These are phyloP conservation scores for Globisporangium cystogenes DNA, from an alignment of 352 stramenopile genomes.

Conservation along the genomic window DNA sequence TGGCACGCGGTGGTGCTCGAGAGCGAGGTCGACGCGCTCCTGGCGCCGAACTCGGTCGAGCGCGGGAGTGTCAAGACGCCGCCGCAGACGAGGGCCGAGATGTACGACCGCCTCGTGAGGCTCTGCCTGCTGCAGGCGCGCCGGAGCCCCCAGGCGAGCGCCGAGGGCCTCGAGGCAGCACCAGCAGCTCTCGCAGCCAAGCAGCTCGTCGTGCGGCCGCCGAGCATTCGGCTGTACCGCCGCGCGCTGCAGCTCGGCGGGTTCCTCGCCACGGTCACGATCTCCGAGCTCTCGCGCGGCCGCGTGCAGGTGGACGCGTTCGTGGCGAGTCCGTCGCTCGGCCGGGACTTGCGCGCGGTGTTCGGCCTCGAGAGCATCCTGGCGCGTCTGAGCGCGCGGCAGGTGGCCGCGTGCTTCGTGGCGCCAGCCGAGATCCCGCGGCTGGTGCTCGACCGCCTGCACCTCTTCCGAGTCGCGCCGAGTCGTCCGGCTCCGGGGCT, in stretches of 20 bases:
- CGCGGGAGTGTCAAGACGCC: conserved; percentile 30
- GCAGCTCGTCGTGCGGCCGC: conserved; percentile 43
- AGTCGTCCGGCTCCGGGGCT: conserved; percentile 2
- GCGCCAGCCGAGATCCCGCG: conserved; percentile 20
- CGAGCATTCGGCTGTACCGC: conserved; percentile 45
- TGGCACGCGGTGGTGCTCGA: conserved; percentile 57
- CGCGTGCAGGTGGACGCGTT: conserved; percentile 57
- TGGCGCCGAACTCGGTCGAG: conserved; percentile 62
- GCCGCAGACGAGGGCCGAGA: conserved; percentile 36
- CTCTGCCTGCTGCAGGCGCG: conserved; percentile 41
- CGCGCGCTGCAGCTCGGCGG: conserved; percentile 39
- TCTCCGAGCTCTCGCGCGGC: conserved; percentile 53
- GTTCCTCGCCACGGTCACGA: conserved; percentile 42
- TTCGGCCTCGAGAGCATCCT: conserved; percentile 58
- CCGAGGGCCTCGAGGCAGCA: not conserved
- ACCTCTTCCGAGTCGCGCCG: conserved; percentile 31
- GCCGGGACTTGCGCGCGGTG: conserved; percentile 14
- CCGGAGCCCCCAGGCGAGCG: not conserved
- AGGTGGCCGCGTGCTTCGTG: conserved; percentile 29
- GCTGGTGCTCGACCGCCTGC: conserved; percentile 58
- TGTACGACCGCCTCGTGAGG: conserved; percentile 59
- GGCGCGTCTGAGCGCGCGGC: conserved; percentile 34
- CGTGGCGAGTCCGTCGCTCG: conserved; percentile 25
- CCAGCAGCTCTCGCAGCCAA: not conserved
- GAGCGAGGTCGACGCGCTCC: conserved; percentile 44